These are phyloP conservation scores for Dinochytrium kinnereticum DNA, from an alignment of 371 early-diverging fungal genomes.

Conservation along the genomic window DNA sequence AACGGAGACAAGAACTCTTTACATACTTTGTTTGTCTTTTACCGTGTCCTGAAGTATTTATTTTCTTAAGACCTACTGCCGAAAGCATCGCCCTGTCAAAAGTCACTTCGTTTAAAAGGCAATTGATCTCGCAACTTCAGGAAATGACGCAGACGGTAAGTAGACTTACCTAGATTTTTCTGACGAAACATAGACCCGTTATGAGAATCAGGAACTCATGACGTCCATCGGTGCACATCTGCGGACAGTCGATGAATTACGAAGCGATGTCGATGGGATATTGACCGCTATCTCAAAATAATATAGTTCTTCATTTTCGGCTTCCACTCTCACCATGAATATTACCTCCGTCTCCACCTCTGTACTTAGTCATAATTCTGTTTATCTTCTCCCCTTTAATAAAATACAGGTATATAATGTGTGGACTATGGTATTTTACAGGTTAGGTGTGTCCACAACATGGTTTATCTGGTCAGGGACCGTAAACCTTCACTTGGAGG, in stretches of 20 bases:
- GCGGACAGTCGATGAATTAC: background rate
- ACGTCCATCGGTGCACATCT: background rate
- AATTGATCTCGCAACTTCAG: background rate
- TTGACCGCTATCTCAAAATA: background rate
- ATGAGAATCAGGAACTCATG: background rate
- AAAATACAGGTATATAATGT: too few species aligned
- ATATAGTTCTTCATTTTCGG: too few species aligned
- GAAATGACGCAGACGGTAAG: too few species aligned
- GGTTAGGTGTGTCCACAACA: too few species aligned
- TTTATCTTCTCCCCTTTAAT: too few species aligned
- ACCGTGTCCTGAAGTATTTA: background rate
- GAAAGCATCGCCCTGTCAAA: background rate
- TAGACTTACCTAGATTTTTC: too few species aligned
- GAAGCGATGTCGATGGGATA: background rate
- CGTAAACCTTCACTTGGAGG: too few species aligned
- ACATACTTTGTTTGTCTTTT: background rate
- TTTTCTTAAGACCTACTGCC: background rate
- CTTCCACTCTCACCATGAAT: too few species aligned
- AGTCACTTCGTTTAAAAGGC: background rate
- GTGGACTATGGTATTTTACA: too few species aligned
- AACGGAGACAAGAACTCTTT: background rate
- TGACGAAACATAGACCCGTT: background rate
- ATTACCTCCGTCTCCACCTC: too few species aligned
- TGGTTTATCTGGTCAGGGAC: too few species aligned
- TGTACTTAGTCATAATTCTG: too few species aligned